phyloP scores from a whole-genome alignment of 768 basidiomycete genomes.

The Suillus variegatus region DNA sequence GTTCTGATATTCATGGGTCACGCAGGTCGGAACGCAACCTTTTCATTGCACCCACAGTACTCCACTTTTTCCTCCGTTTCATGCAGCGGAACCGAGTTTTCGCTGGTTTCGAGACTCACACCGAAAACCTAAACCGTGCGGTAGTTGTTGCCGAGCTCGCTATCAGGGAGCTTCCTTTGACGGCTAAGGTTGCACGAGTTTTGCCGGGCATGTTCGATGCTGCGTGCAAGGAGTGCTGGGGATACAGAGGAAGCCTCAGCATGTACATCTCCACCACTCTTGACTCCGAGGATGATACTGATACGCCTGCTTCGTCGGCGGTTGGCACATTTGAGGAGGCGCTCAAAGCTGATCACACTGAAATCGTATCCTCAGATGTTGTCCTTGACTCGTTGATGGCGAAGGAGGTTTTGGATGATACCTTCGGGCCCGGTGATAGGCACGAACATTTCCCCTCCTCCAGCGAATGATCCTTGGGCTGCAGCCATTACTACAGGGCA shows the following conservation, averaged over 20 bases:
- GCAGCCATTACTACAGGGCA: constrained; percentile 24
- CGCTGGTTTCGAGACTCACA: constrained; percentile 26
- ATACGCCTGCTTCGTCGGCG: constrained; percentile 5
- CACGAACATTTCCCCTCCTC: constrained; percentile 19
- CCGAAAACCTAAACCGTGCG: constrained; percentile 42
- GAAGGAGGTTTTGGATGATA: constrained; percentile 32
- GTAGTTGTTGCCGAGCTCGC: constrained; percentile 43
- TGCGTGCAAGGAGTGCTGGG: constrained; percentile 55
- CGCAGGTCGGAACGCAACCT: constrained; percentile 46
- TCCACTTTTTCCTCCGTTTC: constrained; percentile 48
- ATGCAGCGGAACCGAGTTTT: constrained; percentile 45
- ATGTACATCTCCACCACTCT: constrained; percentile 19
- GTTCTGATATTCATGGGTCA: constrained; percentile 12
- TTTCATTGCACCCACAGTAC: constrained; percentile 41
- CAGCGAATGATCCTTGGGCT: constrained; percentile 25
- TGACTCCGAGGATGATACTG: not conserved
- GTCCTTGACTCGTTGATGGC: constrained; percentile 31
- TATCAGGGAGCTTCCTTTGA: constrained; percentile 41
- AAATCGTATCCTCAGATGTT: constrained; percentile 22
- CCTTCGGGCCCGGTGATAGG: constrained; percentile 22
- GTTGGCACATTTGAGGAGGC: constrained; percentile 37
- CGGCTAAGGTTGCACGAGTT: constrained; percentile 37
- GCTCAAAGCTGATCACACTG: constrained; percentile 36
- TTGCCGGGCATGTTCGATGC: constrained; percentile 47
- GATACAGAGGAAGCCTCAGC: constrained; percentile 36